Percentiles rank a stretch among this genome's conserved stretches.
phyloP scores from a whole-genome alignment of 768 basidiomycete genomes.

The Russula lepida region DNA sequence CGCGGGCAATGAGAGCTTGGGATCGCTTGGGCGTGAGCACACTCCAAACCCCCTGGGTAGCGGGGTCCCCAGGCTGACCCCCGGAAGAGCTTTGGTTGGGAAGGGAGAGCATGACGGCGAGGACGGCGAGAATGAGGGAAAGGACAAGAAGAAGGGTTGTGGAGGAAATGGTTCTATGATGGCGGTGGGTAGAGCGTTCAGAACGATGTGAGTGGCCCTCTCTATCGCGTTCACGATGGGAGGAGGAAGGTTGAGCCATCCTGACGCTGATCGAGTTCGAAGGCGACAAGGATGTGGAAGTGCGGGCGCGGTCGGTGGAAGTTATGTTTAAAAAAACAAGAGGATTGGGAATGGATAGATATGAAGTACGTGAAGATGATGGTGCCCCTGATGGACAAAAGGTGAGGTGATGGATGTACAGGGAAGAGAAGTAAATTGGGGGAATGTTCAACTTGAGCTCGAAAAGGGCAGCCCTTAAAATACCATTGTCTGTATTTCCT shows the following conservation, averaged over 20 bases:
- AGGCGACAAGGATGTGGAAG: conserved; percentile 73
- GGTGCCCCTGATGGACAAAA: conserved; percentile 22
- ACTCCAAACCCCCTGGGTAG: conserved; percentile 50
- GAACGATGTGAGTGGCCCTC: conserved; percentile 47
- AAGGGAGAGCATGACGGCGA: conserved; percentile 86
- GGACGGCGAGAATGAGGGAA: conserved; percentile 75
- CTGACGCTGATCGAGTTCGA: conserved; percentile 56
- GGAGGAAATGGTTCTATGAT: conserved; percentile 80
- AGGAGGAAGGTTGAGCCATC: conserved; percentile 85
- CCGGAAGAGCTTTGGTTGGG: conserved; percentile 46
- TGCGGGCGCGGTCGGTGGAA: conserved; percentile 53
- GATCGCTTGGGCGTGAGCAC: conserved; percentile 77
- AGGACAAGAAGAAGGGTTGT: conserved; percentile 82
- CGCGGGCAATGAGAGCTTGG: conserved; percentile 70
- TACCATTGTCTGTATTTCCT: conserved; percentile 24
- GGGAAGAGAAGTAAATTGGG: conserved; percentile 22
- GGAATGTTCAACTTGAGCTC: conserved; percentile 27
- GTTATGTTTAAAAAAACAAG: conserved; percentile 38
- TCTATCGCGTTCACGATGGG: conserved; percentile 51
- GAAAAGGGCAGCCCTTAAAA: conserved; percentile 16
- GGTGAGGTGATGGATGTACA: conserved; percentile 23
- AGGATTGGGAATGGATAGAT: not conserved
- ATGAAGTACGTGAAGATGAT: conserved; percentile 5
- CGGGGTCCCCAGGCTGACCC: conserved; percentile 23
- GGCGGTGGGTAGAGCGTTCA: conserved; percentile 57